These are phyloP conservation scores for Lachancea dasiensis DNA, from an alignment of 805 yeast genomes.

Conservation along the genomic window DNA sequence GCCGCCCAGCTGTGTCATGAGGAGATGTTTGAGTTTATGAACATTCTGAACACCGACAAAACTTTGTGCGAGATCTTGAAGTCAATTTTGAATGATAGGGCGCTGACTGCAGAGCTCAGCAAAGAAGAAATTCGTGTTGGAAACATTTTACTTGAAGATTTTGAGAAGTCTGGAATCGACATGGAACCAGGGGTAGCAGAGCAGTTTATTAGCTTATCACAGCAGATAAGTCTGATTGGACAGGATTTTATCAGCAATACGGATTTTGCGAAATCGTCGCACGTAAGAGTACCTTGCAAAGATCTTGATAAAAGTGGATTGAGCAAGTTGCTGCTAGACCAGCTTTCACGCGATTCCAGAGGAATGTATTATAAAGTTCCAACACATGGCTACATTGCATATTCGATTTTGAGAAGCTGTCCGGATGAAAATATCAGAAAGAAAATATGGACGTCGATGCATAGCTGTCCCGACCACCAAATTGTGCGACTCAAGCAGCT, in stretches of 20 bases:
- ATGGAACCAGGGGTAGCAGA: constrained; percentile 61
- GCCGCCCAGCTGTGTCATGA: constrained; percentile 89
- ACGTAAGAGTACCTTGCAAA: constrained; percentile 22
- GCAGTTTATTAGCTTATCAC: constrained; percentile 71
- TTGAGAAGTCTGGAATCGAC: constrained; percentile 83
- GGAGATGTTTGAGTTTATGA: constrained; percentile 89
- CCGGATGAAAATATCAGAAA: constrained; percentile 52
- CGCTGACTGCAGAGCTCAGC: constrained; percentile 36
- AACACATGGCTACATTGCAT: constrained; percentile 57
- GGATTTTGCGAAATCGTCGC: constrained; percentile 16
- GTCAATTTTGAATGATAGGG: constrained; percentile 41
- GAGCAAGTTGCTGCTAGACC: constrained; percentile 18
- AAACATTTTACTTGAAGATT: constrained; percentile 69
- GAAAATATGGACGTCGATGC: constrained; percentile 68
- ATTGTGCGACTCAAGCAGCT: constrained; percentile 52
- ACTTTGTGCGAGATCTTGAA: constrained; percentile 58
- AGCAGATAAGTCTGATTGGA: constrained; percentile 73
- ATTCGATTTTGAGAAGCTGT: constrained; percentile 55
- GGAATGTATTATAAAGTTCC: constrained; percentile 47
- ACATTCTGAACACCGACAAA: constrained; percentile 77
- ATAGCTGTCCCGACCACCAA: constrained; percentile 60
- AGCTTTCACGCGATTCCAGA: constrained; percentile 32
- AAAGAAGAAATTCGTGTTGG: constrained; percentile 83
- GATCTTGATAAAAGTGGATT: constrained; percentile 18
- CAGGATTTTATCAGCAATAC: constrained; percentile 52